Evolutionary conservation across 2,329 filamentous ascomycete species (phyloP), one percentile per base, ranked within the genome.

Genomic region (Aspergillus sclerotialis): DNA sequence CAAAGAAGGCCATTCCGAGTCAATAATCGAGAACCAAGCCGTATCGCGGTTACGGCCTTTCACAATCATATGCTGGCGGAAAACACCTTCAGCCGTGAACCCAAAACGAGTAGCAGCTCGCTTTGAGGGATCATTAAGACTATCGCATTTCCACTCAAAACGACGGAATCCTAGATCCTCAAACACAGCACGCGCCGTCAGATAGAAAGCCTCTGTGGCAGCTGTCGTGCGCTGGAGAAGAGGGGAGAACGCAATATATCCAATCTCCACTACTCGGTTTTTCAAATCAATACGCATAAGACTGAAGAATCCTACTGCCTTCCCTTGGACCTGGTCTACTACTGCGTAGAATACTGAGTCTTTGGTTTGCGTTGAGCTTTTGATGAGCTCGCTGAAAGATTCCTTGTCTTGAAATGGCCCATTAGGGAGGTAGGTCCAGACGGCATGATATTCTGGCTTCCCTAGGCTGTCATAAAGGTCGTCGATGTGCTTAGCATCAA

Each of bases 131-230:
- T 49, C 58, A 44, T 82, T 82, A 10, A 75, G 56, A 15, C 61
- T 43, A 48, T 80, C 70, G 36, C 73, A 75, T 46, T 81, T 82
- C 77, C 78, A 82, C 50, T 80, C 76, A 4, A 78, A 68, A 11
- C 78, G 61, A 8, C 68, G 54, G 47, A 75, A 77, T 0, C 69
- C 65, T 23, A 79, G 48, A 4, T 67, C 63, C 6, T 71, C 67
- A 40, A 80, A 73, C 0, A 67, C 68, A 32, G 75, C 62, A 15
- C 58, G 59, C 30, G 74, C 65, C 19, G 79, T 52, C 1, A 81
- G 56, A 38, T 71, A 78, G 39, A 73, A 64, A 0, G 68, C 65
- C 49, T 81, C 78, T 0, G 76, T 81, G 0, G 75, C 70, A 7
- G 64, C 66, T 0, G 65, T 63, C 0, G 74, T 78, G 8, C 69